Base-by-base conservation (phyloP, 2,329 filamentous ascomycete genomes). In the Chaetomium sp. region DNA sequence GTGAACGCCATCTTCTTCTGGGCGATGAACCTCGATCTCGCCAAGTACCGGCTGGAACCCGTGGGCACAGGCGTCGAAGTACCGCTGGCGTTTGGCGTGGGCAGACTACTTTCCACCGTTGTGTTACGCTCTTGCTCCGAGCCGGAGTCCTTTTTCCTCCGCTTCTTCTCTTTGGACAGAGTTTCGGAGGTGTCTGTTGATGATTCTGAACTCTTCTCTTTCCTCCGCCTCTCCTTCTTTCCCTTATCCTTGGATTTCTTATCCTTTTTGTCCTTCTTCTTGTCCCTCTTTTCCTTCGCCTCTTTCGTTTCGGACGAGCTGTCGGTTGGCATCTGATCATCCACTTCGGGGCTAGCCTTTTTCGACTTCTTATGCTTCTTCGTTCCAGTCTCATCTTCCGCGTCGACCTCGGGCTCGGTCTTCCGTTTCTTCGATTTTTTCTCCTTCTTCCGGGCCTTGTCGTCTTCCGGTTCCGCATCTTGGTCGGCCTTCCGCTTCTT, bases 1-100 rank as follows among this genome's bases (percentile, higher is more conserved):
- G 90, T 80, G 56, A 91, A 81, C 2, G 91, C 91, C 74, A 86
- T 82, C 65, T 84, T 85, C 76, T 97, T 97, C 65, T 94, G 89
- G 55, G 87, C 87, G 66, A 97, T 96, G 70, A 91, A 89, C 58
- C 89, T 80, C 62, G 88, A 84, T 60, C 92, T 79, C 47, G 91
- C 83, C 53, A 87, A 81, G 68, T 91, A 88, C 61, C 90, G 81
- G 49, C 79, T 83, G 33, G 79, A 76, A 59, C 54, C 49, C 12
- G 64, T 58, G 1, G 57, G 51, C 12, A 62, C 55, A 33, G 66
- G 65, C 6, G 67, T 66, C 11, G 65, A 67, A 43, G 57, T 61
- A 14, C 66, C 66, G 56, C 66, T 73, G 69, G 71, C 72, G 58
- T 69, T 74, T 56, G 77, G 76, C 35, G 74, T 78, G 34, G 75